phyloP scores from a whole-genome alignment of 2,329 filamentous ascomycete genomes.

The Calonectria henricotiae region DNA sequence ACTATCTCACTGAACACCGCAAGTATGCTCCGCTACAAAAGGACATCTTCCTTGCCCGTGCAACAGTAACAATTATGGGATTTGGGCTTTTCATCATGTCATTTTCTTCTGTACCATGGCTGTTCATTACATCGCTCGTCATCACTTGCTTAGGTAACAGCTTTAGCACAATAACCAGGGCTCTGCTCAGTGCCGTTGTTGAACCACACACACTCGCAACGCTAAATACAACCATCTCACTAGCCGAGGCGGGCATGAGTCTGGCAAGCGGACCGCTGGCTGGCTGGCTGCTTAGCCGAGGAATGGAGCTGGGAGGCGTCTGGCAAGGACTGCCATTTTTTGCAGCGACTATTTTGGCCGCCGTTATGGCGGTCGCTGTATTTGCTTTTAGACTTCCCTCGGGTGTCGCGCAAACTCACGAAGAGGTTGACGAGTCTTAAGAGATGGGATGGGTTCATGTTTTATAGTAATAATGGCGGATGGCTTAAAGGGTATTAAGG shows the following conservation, averaged over 20 bases:
- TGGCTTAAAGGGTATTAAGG: neutral
- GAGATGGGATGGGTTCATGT: neutral
- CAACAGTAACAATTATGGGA: constrained; percentile 54
- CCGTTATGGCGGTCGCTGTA: constrained; percentile 53
- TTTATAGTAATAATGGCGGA: neutral
- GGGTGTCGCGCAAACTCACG: constrained; percentile 43
- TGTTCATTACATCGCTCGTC: constrained; percentile 62
- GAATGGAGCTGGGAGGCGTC: constrained; percentile 63
- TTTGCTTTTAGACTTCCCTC: constrained; percentile 53
- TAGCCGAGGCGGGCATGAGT: constrained; percentile 67
- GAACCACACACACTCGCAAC: constrained; percentile 70
- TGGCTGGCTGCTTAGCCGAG: constrained; percentile 64
- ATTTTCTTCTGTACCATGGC: constrained; percentile 55
- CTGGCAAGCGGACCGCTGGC: constrained; percentile 66
- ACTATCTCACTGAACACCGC: constrained; percentile 54
- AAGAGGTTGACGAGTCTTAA: constrained; percentile 21
- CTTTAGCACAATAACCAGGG: constrained; percentile 63
- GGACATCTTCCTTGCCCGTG: constrained; percentile 61
- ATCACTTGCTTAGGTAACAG: constrained; percentile 65
- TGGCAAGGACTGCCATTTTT: constrained; percentile 70
- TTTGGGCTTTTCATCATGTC: constrained; percentile 60
- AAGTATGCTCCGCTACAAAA: constrained; percentile 56
- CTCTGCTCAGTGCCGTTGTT: constrained; percentile 69
- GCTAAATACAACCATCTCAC: constrained; percentile 68
- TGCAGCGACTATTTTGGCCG: constrained; percentile 56